Evolutionary conservation across 2,329 filamentous ascomycete species (phyloP).

Genomic region (Neofusicoccum kwambonambiense): DNA sequence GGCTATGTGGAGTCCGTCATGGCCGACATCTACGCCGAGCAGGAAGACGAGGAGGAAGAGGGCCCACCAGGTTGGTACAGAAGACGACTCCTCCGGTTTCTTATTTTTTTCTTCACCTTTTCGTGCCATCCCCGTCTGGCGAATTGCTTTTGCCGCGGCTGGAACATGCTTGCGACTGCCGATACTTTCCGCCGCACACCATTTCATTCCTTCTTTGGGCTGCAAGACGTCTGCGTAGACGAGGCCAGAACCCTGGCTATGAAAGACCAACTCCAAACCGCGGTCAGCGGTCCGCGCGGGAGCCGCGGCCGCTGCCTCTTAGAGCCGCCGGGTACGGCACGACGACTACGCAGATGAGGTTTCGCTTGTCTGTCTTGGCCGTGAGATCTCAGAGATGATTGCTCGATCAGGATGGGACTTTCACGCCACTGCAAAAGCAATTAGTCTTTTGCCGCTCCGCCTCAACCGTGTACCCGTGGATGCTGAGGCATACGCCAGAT

Average conservation of each 20-base stretch:
- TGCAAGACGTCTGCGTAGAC: neutral
- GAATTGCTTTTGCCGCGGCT: neutral
- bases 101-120: neutral
- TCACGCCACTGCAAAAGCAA: neutral
- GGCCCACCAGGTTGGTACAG: constrained; percentile 13
- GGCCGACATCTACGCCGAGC: constrained; percentile 29
- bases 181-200: neutral
- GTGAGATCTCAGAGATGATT: neutral
- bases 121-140: neutral
- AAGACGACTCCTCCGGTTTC: neutral
- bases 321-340: neutral
- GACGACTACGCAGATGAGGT: neutral
- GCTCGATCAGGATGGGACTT: neutral
- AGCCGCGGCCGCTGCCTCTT: neutral
- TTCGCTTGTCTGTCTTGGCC: neutral
- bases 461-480: neutral
- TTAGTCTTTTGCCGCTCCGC: neutral
- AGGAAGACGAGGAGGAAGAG: constrained; percentile 28
- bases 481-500: neutral
- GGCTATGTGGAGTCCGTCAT: constrained; percentile 14
- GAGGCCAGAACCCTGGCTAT: neutral
- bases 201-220: no score
- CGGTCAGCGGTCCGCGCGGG: neutral
- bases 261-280: neutral
- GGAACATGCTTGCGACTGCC: neutral